Conservation (phyloP, 1,284 basidiomycete genomes). For the Fomitopsis pinicola region DNA sequence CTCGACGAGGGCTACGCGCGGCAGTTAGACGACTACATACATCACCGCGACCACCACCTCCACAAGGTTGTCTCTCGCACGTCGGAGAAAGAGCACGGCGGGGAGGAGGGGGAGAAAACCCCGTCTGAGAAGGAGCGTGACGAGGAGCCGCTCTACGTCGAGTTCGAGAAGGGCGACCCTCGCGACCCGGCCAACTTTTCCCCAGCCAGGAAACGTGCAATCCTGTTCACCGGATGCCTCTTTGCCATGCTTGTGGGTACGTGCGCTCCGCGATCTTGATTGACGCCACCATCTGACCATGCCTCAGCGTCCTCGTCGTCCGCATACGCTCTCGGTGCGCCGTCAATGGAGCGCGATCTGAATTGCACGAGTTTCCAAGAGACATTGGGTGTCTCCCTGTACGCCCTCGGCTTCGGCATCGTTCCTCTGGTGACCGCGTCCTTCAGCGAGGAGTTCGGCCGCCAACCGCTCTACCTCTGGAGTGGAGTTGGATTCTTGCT, state of each 20-base stretch:
- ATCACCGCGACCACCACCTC: slow-evolving; percentile 19
- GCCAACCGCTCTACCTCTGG: slow-evolving; percentile 63
- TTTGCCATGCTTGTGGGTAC: slow-evolving; percentile 53
- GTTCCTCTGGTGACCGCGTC: slow-evolving; percentile 71
- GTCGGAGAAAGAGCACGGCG: not conserved
- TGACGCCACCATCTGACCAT: not conserved
- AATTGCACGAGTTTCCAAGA: slow-evolving; percentile 55
- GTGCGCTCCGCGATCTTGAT: slow-evolving; percentile 7
- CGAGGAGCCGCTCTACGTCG: slow-evolving; percentile 31
- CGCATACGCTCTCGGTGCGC: slow-evolving; percentile 55
- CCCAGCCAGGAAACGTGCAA: slow-evolving; percentile 38
- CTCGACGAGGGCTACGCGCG: slow-evolving; percentile 23
- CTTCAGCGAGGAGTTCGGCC: slow-evolving; percentile 75
- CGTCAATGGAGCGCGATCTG: slow-evolving; percentile 63
- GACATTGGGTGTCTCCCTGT: slow-evolving; percentile 57
- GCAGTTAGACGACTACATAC: slow-evolving; percentile 24
- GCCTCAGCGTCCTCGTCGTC: slow-evolving; percentile 45
- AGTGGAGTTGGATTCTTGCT: slow-evolving; percentile 52
- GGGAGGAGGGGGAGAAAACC: not conserved
- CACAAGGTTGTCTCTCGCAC: slow-evolving; percentile 5
- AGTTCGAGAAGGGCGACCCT: slow-evolving; percentile 45
- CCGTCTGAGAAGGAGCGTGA: not conserved
- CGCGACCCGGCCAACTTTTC: slow-evolving; percentile 51
- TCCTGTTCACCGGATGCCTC: slow-evolving; percentile 54
- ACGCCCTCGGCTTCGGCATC: slow-evolving; percentile 65